Evolutionary conservation across 768 basidiomycete species (phyloP).

Genomic region (Trametes cinnabarina): DNA sequence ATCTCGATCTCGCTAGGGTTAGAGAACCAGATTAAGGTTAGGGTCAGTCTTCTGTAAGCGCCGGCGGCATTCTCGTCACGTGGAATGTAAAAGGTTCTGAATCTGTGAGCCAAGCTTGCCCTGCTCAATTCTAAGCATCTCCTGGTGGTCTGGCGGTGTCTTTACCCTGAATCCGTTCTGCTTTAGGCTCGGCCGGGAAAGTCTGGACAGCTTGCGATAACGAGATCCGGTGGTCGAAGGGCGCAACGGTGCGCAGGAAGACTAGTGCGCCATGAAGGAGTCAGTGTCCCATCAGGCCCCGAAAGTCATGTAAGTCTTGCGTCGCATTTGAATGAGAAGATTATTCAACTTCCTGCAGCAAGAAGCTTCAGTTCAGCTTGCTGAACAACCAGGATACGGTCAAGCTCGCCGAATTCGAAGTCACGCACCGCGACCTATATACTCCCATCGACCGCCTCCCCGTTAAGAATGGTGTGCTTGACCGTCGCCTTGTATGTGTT

Average conservation of each 20-base stretch:
- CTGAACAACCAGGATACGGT: slow-evolving; percentile 95
- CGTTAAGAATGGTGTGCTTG: slow-evolving; percentile 89
- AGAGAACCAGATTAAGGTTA: neutral
- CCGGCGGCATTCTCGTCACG: too few relatives aligned
- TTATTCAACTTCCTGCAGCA: slow-evolving; percentile 45
- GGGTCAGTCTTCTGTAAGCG: neutral
- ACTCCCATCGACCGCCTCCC: slow-evolving; percentile 79
- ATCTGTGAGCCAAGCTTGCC: too few relatives aligned
- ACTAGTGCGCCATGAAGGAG: slow-evolving; percentile 63
- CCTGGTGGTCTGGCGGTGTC: neutral
- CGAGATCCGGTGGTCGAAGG: neutral
- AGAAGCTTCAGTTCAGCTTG: slow-evolving; percentile 93
- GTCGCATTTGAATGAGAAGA: neutral
- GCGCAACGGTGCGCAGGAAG: neutral
- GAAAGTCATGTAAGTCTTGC: slow-evolving; percentile 68
- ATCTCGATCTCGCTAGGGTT: slow-evolving; percentile 12
- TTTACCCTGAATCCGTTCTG: too few relatives aligned
- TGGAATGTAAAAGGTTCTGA: too few relatives aligned
- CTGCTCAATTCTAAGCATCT: too few relatives aligned
- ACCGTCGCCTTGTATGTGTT: slow-evolving; percentile 71
- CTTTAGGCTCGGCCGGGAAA: neutral
- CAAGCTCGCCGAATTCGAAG: slow-evolving; percentile 93
- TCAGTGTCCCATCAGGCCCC: slow-evolving; percentile 74
- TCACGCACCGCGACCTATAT: slow-evolving; percentile 90
- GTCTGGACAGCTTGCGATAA: neutral